A percentile compares a stretch with the other conserved stretches of the same genome.
Evolutionary conservation across 1,284 basidiomycete species (phyloP).

Genomic region (Ceratobasidium sp.): DNA sequence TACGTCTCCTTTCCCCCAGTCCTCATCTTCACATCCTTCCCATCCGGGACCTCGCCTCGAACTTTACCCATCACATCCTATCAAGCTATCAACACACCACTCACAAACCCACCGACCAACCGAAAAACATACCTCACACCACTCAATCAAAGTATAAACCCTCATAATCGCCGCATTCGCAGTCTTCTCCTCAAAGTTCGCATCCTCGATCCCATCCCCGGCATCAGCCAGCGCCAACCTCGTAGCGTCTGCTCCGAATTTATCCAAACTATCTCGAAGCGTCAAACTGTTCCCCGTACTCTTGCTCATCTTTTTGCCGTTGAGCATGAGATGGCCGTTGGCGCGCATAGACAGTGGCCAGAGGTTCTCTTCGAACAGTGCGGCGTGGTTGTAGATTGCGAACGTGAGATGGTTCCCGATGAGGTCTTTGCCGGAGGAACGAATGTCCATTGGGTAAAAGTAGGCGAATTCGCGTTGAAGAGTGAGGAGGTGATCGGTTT

Average conservation of each 20-base stretch:
- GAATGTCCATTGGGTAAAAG: conserved; percentile 99
- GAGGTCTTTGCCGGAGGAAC: conserved; percentile 98
- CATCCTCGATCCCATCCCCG: conserved; percentile 97
- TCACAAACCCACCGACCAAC: neutral
- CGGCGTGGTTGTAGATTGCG: conserved; percentile 94
- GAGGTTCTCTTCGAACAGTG: conserved; percentile 94
- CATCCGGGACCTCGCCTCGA: conserved; percentile 22
- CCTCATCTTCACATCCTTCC: conserved; percentile 75
- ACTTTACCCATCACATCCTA: conserved; percentile 79
- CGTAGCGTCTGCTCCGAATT: conserved; percentile 95
- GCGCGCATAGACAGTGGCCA: conserved; percentile 94
- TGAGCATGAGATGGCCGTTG: conserved; percentile 98
- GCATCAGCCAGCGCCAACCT: conserved; percentile 95
- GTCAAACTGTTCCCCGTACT: conserved; percentile 93
- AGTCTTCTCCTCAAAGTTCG: conserved; percentile 98
- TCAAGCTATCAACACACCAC: neutral
- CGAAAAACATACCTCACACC: conserved; percentile 80
- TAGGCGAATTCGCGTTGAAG: conserved; percentile 95
- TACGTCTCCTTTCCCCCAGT: conserved; percentile 63
- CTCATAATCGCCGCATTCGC: conserved; percentile 98
- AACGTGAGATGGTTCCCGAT: conserved; percentile 98
- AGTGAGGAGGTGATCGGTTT: conserved; percentile 83
- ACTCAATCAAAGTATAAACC: conserved; percentile 90
- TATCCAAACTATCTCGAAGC: conserved; percentile 80
- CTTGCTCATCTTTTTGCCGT: conserved; percentile 99